Percentiles rank a stretch among this genome's conserved stretches.
Conservation (phyloP, 164 flowering plant species). For the Platanus orientalis region DNA sequence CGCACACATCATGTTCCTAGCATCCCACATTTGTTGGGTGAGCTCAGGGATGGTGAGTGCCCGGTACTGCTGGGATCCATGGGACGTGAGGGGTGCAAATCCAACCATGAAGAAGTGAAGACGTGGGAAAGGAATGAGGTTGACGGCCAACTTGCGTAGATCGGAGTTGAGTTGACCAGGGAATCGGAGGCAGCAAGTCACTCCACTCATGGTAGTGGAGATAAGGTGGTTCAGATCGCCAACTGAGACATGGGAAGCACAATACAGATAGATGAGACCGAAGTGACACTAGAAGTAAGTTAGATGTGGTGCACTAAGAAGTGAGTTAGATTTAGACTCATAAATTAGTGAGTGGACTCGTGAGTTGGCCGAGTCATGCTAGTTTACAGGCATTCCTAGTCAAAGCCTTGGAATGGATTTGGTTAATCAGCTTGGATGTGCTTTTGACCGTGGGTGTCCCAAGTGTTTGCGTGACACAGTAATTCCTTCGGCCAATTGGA, state of each 20-base stretch:
- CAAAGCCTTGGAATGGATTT: too few relatives aligned
- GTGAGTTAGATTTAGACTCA: not conserved
- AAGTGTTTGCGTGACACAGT: too few relatives aligned
- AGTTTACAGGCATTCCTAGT: too few relatives aligned
- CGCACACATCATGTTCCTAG: conserved; percentile 80
- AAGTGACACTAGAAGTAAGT: too few relatives aligned
- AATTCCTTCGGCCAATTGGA: too few relatives aligned
- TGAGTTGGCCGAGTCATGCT: too few relatives aligned
- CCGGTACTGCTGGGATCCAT: conserved; percentile 59
- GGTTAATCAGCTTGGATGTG: too few relatives aligned
- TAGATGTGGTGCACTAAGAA: too few relatives aligned
- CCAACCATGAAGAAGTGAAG: conserved; percentile 82
- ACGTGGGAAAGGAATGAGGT: conserved; percentile 72
- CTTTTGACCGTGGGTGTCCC: too few relatives aligned
- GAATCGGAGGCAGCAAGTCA: conserved; percentile 72
- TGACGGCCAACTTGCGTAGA: conserved; percentile 68
- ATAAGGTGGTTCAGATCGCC: conserved; percentile 73
- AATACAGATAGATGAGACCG: too few relatives aligned
- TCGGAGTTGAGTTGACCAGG: conserved; percentile 77
- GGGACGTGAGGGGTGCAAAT: conserved; percentile 62
- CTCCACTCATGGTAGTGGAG: conserved; percentile 73
- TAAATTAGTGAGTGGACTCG: too few relatives aligned
- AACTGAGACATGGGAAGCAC: conserved; percentile 27
- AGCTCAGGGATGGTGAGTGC: conserved; percentile 72
- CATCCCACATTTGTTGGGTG: conserved; percentile 72